Evolutionary conservation across 768 basidiomycete species (phyloP), one percentile per base, ranked within the genome.

Genomic region (Epithele typhae): DNA sequence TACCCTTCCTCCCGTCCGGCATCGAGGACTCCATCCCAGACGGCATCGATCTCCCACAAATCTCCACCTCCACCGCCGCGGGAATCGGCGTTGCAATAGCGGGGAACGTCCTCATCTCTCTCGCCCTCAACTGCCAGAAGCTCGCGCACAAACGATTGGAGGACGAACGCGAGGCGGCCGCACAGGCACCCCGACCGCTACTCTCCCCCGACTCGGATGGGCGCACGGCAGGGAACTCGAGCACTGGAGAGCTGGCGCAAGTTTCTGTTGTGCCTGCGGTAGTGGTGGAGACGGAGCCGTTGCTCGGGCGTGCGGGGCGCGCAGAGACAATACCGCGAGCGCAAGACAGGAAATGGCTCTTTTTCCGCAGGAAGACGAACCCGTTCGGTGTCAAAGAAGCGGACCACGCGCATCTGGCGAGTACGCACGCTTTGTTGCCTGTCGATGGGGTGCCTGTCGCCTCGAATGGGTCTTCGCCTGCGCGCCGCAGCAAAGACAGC

Each of bases 51-150:
- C 68, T 81, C 18, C 83, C 83, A 23, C 68, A 73, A 56, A 63
- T 88, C 43, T 78, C 74, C 15, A 68, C 72, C 12, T 67, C 74
- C 43, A 77, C 81, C 4, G 64, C 76, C 57, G 81, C 90, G 45
- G 94, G 94, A 14, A 94, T 97, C 27, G 73, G 75, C 4, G 81
- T 93, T 27, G 86, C 92, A 3, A 78, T 95, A 45, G 71, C 75
- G 7, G 93, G 93, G 25, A 95, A 95, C 60, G 67, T 93, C 10
- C 77, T 96, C 51, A 92, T 97, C 52, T 89, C 87, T 9, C 75
- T 94, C 19, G 94, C 92, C 14, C 75, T 98, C 52, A 96, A 96
- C 67, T 70, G 88, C 25, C 94, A 98, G 67, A 97, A 96, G 62
- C 77, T 95, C 15, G 92, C 92, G 1, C 93, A 95, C 68, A 75